phyloP scores from a whole-genome alignment of 345 rosid species.

The Arabis hirsuta region DNA sequence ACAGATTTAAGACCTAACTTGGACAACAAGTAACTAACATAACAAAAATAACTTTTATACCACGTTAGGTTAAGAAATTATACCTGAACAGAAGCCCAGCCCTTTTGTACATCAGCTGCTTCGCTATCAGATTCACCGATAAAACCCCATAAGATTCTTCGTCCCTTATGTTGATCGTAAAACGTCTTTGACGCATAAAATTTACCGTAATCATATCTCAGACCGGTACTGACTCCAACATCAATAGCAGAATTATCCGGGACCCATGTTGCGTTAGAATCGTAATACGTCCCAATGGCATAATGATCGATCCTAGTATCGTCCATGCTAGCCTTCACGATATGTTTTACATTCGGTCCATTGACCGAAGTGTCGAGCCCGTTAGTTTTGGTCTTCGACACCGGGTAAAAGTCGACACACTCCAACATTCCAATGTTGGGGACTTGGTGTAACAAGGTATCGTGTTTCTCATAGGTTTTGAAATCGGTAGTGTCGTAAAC shows the following conservation, averaged over 20 bases:
- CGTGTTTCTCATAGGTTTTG: conserved; percentile 48
- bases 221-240: conserved; percentile 37
- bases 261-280: conserved; percentile 32
- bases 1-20: background rate
- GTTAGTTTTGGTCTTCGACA: conserved; percentile 19
- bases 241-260: conserved; percentile 36
- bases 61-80: conserved; percentile 9
- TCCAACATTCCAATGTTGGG: conserved; percentile 91
- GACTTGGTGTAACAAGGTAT: conserved; percentile 60
- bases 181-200: conserved; percentile 47
- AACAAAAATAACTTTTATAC: background rate
- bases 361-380: conserved; percentile 44
- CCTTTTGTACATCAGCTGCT: conserved; percentile 47
- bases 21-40: background rate
- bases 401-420: conserved; percentile 45
- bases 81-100: conserved; percentile 78
- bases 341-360: conserved; percentile 39
- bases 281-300: conserved; percentile 40
- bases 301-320: conserved; percentile 42
- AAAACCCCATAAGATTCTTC: conserved; percentile 46
- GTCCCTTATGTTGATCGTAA: conserved; percentile 37
- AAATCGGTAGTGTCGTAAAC: conserved; percentile 86
- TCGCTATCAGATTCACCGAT: conserved; percentile 41
- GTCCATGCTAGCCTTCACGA: conserved; percentile 46
- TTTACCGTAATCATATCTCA: conserved; percentile 42